Evolutionary conservation across 192 early-diverging fungal genomes (phyloP).

Genomic region (Thamnidium elegans): DNA sequence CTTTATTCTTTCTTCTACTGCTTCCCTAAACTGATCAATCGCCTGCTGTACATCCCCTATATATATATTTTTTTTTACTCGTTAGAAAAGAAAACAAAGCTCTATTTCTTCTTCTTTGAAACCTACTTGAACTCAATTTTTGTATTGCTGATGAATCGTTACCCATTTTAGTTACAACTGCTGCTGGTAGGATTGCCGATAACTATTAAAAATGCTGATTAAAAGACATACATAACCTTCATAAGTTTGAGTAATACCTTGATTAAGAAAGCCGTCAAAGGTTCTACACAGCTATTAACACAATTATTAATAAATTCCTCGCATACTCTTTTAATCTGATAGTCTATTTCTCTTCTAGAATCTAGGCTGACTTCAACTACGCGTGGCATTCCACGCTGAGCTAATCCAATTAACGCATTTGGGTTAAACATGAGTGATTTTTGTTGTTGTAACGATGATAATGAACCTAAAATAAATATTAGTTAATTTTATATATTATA

Average conservation of each 20-base stretch:
- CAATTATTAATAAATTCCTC: constrained; percentile 76
- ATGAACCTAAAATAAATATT: constrained; percentile 2
- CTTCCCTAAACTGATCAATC: constrained; percentile 52
- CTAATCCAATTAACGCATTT: constrained; percentile 27
- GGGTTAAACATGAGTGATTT: constrained; percentile 30
- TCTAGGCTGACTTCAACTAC: constrained; percentile 37
- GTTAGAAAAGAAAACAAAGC: no score
- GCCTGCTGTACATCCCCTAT: constrained; percentile 36
- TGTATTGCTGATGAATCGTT: background rate
- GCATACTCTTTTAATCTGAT: constrained; percentile 66
- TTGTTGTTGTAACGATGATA: constrained; percentile 18
- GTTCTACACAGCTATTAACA: constrained; percentile 60
- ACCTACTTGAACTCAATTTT: constrained; percentile 16
- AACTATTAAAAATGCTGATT: background rate
- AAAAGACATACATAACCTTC: background rate
- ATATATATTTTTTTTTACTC: background rate
- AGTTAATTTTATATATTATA: background rate
- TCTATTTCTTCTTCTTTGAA: background rate
- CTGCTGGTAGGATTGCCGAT: constrained; percentile 12
- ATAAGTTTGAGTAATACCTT: constrained; percentile 5
- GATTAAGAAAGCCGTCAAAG: constrained; percentile 59
- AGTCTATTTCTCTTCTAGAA: constrained; percentile 57
- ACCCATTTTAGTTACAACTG: constrained; percentile 10
- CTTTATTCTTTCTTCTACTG: constrained; percentile 47
- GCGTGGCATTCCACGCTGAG: constrained; percentile 30